phyloP scores from a whole-genome alignment of 2,329 filamentous ascomycete genomes.

The Verticillium nubilum region DNA sequence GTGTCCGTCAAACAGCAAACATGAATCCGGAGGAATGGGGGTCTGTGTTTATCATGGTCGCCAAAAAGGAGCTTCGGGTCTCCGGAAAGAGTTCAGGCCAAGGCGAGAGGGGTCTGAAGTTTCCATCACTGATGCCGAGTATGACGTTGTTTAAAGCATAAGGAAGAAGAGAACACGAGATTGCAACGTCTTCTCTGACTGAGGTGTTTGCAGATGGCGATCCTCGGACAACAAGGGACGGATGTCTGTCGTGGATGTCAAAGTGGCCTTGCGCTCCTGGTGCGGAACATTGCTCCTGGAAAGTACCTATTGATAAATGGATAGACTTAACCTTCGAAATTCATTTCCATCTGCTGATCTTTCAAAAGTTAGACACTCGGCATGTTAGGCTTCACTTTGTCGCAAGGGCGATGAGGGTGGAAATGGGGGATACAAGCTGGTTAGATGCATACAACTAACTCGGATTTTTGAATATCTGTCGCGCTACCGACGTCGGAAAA shows the following conservation, averaged over 20 bases:
- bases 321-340: too few relatives aligned
- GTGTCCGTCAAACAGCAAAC: conserved; percentile 42
- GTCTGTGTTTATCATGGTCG: conserved; percentile 47
- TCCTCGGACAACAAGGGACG: too few relatives aligned
- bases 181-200: too few relatives aligned
- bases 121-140: conserved; percentile 6
- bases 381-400: too few relatives aligned
- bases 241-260: too few relatives aligned
- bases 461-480: not conserved
- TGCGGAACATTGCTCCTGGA: too few relatives aligned
- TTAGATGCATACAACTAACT: not conserved
- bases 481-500: not conserved
- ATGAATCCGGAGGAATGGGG: conserved; percentile 37
- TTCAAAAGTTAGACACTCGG: too few relatives aligned
- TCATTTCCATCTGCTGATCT: too few relatives aligned
- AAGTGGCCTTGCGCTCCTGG: too few relatives aligned
- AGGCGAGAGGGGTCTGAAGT: conserved; percentile 11
- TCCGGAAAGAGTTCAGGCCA: conserved; percentile 2
- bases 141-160: not conserved
- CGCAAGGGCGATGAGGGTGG: not conserved
- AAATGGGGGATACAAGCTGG: not conserved
- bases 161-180: not conserved
- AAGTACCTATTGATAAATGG: too few relatives aligned
- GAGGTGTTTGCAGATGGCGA: too few relatives aligned
- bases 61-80: conserved; percentile 11